Percentiles rank a stretch among this genome's conserved stretches.
Evolutionary conservation across 2,329 filamentous ascomycete genomes (phyloP).

Genomic region (Uncinocarpus reesii): DNA sequence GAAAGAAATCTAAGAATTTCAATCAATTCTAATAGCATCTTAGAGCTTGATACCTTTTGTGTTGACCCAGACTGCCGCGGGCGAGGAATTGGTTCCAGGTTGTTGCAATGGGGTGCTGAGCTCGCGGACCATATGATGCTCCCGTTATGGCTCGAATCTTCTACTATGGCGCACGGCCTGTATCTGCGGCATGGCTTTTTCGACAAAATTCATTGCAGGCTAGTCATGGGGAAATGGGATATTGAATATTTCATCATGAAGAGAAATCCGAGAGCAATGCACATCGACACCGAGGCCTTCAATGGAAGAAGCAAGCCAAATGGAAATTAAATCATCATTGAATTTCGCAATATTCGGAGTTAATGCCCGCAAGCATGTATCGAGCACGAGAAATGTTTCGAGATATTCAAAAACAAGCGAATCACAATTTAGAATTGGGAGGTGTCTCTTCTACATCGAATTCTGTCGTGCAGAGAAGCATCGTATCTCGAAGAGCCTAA

Average conservation of each 20-base stretch:
- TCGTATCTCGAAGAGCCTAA: constrained; percentile 43
- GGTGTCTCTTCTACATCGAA: constrained; percentile 31
- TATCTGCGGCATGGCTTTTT: constrained; percentile 14
- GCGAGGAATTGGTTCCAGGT: constrained; percentile 15
- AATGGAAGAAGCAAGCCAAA: neutral
- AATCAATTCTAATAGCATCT: neutral
- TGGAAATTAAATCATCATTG: neutral
- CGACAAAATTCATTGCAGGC: constrained; percentile 7
- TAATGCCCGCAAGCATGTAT: too few species aligned
- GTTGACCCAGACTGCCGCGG: constrained; percentile 17
- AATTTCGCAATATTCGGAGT: too few species aligned
- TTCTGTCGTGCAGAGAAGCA: constrained; percentile 46
- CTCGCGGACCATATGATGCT: constrained; percentile 17
- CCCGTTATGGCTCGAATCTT: constrained; percentile 16
- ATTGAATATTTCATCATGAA: constrained; percentile 16
- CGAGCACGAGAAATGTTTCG: too few species aligned
- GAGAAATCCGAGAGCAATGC: constrained; percentile 2
- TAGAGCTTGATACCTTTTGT: constrained; percentile 17
- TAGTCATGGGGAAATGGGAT: constrained; percentile 13
- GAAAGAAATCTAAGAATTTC: neutral
- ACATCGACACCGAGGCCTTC: neutral
- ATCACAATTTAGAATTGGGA: constrained; percentile 22
- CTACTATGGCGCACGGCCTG: constrained; percentile 8
- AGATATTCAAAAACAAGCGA: neutral
- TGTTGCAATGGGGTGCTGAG: constrained; percentile 18